These are phyloP conservation scores for Cercophora scortea DNA, from an alignment of 495 filamentous ascomycete species.

Conservation along the genomic window DNA sequence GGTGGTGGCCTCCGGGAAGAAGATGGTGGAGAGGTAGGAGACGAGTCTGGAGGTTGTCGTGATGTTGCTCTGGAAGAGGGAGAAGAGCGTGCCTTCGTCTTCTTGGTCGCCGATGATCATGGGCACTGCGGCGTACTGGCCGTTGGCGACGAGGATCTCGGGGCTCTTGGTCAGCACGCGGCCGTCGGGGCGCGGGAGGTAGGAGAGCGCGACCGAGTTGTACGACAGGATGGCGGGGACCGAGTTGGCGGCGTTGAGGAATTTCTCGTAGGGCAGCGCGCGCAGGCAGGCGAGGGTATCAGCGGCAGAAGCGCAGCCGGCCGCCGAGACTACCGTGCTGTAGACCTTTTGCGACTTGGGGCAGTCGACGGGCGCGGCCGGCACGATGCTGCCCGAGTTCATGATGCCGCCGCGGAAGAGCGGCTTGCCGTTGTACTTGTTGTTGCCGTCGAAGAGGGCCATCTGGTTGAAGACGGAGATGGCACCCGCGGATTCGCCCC, in stretches of 20 bases:
- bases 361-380: conserved; percentile 56
- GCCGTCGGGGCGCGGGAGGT: conserved; percentile 60
- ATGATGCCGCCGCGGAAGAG: conserved; percentile 67
- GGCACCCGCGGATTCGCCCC: conserved; percentile 65
- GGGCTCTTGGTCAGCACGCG: conserved; percentile 46
- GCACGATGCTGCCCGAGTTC: conserved; percentile 59
- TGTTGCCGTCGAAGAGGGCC: conserved; percentile 58
- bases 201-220: conserved; percentile 54
- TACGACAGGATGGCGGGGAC: conserved; percentile 58
- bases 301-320: conserved; percentile 48
- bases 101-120: conserved; percentile 54
- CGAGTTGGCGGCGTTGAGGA: conserved; percentile 58
- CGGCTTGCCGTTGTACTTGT: conserved; percentile 59
- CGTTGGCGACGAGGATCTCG: conserved; percentile 38
- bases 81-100: conserved; percentile 54
- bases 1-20: conserved; percentile 45
- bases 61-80: conserved; percentile 56
- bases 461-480: conserved; percentile 68
- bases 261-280: conserved; percentile 46
- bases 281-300: conserved; percentile 61
- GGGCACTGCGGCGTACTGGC: conserved; percentile 50
- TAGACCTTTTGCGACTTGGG: conserved; percentile 57
- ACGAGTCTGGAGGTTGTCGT: conserved; percentile 48
- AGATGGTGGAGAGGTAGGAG: conserved; percentile 48
- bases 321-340: conserved; percentile 49